Conservation (phyloP, 768 basidiomycete genomes). For the Fomitopsis serialis region DNA sequence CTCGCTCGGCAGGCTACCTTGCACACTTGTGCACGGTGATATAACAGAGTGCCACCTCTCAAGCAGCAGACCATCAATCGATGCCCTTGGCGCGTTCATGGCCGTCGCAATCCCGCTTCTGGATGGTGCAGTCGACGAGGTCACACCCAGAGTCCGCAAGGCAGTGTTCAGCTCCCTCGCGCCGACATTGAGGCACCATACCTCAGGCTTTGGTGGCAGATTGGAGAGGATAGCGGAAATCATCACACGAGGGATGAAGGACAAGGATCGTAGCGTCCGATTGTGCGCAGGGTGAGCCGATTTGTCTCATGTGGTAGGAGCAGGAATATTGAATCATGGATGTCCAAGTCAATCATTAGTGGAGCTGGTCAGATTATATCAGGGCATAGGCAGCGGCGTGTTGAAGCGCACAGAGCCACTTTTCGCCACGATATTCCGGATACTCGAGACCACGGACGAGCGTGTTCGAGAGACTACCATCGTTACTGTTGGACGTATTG, state of each 20-base stretch:
- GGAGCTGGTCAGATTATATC: conserved; percentile 41
- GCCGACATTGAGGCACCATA: conserved; percentile 16
- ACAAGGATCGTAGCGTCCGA: conserved; percentile 54
- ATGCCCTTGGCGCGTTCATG: conserved; percentile 28
- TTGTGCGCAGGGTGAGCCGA: conserved; percentile 60
- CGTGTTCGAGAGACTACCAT: conserved; percentile 59
- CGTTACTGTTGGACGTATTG: conserved; percentile 54
- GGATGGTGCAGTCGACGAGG: conserved; percentile 41
- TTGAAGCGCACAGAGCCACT: conserved; percentile 32
- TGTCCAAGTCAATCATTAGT: conserved; percentile 40
- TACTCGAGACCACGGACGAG: conserved; percentile 42
- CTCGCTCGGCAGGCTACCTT: conserved; percentile 14
- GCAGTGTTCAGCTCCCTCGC: conserved; percentile 14
- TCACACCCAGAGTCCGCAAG: conserved; percentile 39
- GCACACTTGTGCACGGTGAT: conserved; percentile 14
- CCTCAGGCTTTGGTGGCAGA: conserved; percentile 7
- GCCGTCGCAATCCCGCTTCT: conserved; percentile 36
- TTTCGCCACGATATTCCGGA: conserved; percentile 41
- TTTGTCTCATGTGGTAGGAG: background rate
- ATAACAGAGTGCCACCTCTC: conserved; percentile 7
- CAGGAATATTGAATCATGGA: background rate
- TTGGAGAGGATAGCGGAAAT: conserved; percentile 31
- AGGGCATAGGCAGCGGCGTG: conserved; percentile 26
- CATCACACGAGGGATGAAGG: conserved; percentile 43
- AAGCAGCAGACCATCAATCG: conserved; percentile 5